A percentile compares a stretch with the other conserved stretches of the same genome.
Evolutionary conservation across 129 eudicot genomes (phyloP).

Genomic region (Glebionis coronaria): DNA sequence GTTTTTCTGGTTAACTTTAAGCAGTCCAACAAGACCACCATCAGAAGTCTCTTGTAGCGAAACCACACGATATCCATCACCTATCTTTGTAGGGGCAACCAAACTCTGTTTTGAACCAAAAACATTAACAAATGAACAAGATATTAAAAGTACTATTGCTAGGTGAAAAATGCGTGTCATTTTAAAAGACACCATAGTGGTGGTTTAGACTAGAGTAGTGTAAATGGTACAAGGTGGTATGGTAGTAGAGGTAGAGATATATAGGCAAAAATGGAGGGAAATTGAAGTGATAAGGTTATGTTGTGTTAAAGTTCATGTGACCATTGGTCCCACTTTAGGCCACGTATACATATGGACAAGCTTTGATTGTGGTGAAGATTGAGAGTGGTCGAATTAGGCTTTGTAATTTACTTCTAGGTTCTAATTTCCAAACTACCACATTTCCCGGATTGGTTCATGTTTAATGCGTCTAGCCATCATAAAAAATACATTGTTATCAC

Average conservation of each 20-base stretch:
- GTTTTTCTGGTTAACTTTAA: constrained; percentile 69
- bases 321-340: constrained; percentile 26
- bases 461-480: neutral
- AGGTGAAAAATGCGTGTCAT: constrained; percentile 21
- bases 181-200: constrained; percentile 25
- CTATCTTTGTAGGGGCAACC: constrained; percentile 51
- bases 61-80: constrained; percentile 75
- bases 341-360: constrained; percentile 20
- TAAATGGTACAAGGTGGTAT: constrained; percentile 4
- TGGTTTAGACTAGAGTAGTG: constrained; percentile 15
- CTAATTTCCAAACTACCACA: no score
- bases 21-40: constrained; percentile 78
- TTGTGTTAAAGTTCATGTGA: constrained; percentile 31
- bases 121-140: neutral
- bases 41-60: constrained; percentile 68
- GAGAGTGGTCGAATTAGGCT: constrained; percentile 24
- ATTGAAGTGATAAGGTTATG: constrained; percentile 11
- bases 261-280: constrained; percentile 31
- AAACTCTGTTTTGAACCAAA: constrained; percentile 19
- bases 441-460: neutral
- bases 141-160: constrained; percentile 12
- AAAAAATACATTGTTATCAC: neutral
- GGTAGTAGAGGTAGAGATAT: constrained; percentile 13
- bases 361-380: constrained; percentile 29
- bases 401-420: constrained; percentile 22